Evolutionary conservation across 2,329 filamentous ascomycete genomes (phyloP).

Genomic region (Alternaria triticina): DNA sequence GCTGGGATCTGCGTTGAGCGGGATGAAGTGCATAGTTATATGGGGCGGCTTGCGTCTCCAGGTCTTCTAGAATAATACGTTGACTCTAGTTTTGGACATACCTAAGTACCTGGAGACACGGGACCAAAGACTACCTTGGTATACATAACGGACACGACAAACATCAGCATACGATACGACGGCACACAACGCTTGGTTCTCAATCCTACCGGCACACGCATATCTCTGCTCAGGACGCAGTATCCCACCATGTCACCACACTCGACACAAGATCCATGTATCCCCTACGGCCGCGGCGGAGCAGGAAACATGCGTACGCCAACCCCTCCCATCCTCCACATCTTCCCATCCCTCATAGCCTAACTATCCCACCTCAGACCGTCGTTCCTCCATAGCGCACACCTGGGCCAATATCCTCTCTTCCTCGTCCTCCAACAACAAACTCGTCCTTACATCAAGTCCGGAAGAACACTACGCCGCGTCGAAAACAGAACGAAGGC

Average conservation of each 20-base stretch:
- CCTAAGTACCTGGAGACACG: no score
- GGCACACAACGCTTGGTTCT: no score
- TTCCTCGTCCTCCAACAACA: not conserved
- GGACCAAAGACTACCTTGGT: no score
- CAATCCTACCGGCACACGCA: no score
- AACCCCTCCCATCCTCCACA: not conserved
- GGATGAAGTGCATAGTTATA: not conserved
- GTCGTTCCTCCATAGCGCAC: conserved; percentile 14
- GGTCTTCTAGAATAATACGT: not conserved
- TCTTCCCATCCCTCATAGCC: not conserved
- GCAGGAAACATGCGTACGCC: conserved; percentile 20
- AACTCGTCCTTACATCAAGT: conserved; percentile 2
- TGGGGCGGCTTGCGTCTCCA: not conserved
- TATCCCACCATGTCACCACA: not conserved
- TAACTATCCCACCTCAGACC: not conserved
- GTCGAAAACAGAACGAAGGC: conserved; percentile 3
- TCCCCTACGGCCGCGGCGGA: conserved; percentile 19
- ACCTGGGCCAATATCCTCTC: conserved; percentile 13
- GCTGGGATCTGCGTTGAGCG: not conserved
- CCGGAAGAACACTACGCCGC: conserved; percentile 11
- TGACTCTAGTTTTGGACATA: not conserved
- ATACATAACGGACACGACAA: no score
- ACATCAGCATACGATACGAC: no score
- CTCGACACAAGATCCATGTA: conserved; percentile 3
- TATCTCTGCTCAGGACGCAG: no score